phyloP scores from a whole-genome alignment of 2,329 filamentous ascomycete species.

The Diaporthe caulivora region DNA sequence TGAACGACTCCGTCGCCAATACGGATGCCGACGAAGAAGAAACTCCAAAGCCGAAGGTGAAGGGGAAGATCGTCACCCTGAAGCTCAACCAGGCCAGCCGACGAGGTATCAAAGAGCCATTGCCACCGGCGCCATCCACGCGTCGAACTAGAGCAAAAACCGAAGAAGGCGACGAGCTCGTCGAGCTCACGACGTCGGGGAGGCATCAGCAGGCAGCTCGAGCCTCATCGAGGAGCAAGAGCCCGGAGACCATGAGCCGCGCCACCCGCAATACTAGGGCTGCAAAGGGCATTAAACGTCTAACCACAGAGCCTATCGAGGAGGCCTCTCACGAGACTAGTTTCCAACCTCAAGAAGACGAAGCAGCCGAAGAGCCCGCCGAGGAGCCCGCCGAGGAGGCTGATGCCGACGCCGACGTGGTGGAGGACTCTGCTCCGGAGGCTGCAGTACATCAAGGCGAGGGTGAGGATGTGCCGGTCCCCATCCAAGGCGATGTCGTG shows the following conservation, averaged over 20 bases:
- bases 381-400: conserved; percentile 7
- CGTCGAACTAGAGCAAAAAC: conserved; percentile 68
- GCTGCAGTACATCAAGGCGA: conserved; percentile 40
- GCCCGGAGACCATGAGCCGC: conserved; percentile 64
- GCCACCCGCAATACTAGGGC: conserved; percentile 61
- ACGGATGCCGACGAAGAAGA: conserved; percentile 47
- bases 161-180: conserved; percentile 66
- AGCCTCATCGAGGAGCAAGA: conserved; percentile 65
- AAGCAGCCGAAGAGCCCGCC: conserved; percentile 51
- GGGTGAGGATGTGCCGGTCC: conserved; percentile 41
- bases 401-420: conserved; percentile 39
- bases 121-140: conserved; percentile 44
- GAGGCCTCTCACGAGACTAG: conserved; percentile 67
- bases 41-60: conserved; percentile 43
- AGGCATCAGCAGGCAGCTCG: conserved; percentile 64
- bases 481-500: conserved; percentile 30
- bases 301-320: conserved; percentile 59
- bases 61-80: conserved; percentile 60
- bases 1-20: conserved; percentile 43
- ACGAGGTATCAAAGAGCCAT: conserved; percentile 35
- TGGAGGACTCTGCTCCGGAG: conserved; percentile 39
- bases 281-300: conserved; percentile 63
- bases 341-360: conserved; percentile 39
- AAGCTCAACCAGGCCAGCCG: conserved; percentile 46
- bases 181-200: conserved; percentile 73